Conservation (phyloP, 1,139 yeast genomes). For the Candida tetrigidarum region DNA sequence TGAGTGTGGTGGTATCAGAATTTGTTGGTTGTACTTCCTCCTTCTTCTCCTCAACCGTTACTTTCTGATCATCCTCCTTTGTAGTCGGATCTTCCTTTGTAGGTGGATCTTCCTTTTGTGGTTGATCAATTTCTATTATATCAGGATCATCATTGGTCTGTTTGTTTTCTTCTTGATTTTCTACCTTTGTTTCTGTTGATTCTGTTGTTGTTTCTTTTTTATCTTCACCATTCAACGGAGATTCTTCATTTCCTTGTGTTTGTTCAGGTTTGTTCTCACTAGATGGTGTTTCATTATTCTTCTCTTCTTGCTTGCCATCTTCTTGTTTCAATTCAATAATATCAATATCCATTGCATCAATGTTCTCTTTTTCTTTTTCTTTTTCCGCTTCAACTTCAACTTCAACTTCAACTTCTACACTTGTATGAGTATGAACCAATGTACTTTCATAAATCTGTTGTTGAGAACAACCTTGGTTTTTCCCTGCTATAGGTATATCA, state of each 20-base stretch:
- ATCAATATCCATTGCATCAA: slow-evolving; percentile 13
- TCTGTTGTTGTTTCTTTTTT: no score
- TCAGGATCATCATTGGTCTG: slow-evolving; percentile 3
- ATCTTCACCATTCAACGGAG: slow-evolving; percentile 1
- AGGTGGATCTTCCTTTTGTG: slow-evolving; percentile 5
- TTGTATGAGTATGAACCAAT: slow-evolving; percentile 50
- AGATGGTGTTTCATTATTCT: not conserved
- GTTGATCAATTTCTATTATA: slow-evolving; percentile 20
- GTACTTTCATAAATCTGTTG: slow-evolving; percentile 77
- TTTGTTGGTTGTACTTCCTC: no score
- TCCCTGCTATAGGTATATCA: slow-evolving; percentile 91
- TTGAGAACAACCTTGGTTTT: slow-evolving; percentile 58
- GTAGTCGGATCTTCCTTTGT: no score
- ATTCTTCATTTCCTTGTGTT: slow-evolving; percentile 12
- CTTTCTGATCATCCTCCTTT: no score
- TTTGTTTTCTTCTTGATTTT: slow-evolving; percentile 1
- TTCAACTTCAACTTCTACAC: slow-evolving; percentile 15
- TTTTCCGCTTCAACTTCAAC: not conserved
- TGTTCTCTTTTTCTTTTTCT: slow-evolving; percentile 10
- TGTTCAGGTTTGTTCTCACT: slow-evolving; percentile 6
- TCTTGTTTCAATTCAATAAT: slow-evolving; percentile 14
- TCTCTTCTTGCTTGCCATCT: not conserved
- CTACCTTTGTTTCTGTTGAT: not conserved
- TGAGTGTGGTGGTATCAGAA: no score
- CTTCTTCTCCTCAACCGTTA: no score